Conservation (phyloP, 2,329 filamentous ascomycete genomes). For the Arachnomyces sp. region DNA sequence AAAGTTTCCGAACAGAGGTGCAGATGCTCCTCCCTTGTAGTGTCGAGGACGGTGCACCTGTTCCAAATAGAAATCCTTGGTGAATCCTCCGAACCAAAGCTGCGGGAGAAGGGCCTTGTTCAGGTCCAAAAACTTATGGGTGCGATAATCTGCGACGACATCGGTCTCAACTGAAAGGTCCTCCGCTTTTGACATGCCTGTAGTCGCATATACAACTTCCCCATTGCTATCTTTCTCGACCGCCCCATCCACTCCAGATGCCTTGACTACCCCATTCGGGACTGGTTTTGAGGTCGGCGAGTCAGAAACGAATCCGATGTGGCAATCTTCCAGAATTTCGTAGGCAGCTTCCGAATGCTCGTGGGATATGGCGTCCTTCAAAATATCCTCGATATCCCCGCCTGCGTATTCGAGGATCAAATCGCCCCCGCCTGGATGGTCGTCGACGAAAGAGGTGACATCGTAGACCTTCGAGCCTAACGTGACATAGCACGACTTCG, state of each 20-base stretch:
- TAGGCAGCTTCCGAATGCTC: conserved; percentile 87
- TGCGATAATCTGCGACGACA: conserved; percentile 64
- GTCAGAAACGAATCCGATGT: conserved; percentile 69
- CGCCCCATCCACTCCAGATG: conserved; percentile 19
- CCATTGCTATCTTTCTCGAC: conserved; percentile 27
- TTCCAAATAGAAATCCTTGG: conserved; percentile 91
- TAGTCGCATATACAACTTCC: conserved; percentile 43
- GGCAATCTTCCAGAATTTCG: conserved; percentile 80
- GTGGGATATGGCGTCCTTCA: conserved; percentile 77
- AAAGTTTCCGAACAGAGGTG: conserved; percentile 94
- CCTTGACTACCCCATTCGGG: conserved; percentile 26
- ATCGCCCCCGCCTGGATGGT: conserved; percentile 84
- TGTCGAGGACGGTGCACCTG: conserved; percentile 93
- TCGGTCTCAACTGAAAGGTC: conserved; percentile 86
- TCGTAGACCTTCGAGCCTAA: conserved; percentile 88
- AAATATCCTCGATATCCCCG: conserved; percentile 72
- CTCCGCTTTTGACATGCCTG: conserved; percentile 82
- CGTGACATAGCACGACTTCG: conserved; percentile 85
- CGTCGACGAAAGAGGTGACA: conserved; percentile 79
- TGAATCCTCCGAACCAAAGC: conserved; percentile 79
- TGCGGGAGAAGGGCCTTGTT: conserved; percentile 76
- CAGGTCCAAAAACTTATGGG: conserved; percentile 88
- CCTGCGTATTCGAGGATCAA: conserved; percentile 84
- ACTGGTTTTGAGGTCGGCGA: conserved; percentile 48
- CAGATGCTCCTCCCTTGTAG: conserved; percentile 87